phyloP scores from a whole-genome alignment of 2,329 filamentous ascomycete species.

The Rhynchosporium secalis region DNA sequence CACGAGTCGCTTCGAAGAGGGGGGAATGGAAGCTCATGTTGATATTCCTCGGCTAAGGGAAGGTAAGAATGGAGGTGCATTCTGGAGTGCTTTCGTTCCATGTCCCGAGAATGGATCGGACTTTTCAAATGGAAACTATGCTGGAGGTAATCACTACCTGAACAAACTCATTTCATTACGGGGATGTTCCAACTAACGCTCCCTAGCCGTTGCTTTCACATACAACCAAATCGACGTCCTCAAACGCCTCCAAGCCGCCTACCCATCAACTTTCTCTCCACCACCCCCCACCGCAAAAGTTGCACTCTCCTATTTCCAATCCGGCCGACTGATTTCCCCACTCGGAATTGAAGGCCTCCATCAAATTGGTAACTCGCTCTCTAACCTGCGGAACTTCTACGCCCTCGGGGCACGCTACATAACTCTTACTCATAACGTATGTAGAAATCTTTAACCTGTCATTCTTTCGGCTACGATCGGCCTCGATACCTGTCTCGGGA shows the following conservation, averaged over 20 bases:
- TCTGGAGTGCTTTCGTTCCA: slow-evolving; percentile 84
- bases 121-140: slow-evolving; percentile 73
- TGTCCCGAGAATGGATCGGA: slow-evolving; percentile 74
- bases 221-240: slow-evolving; percentile 75
- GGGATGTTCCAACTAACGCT: slow-evolving; percentile 14
- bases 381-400: slow-evolving; percentile 74
- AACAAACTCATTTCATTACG: neutral
- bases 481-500: no score
- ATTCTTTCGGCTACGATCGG: no score
- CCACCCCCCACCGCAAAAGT: slow-evolving; percentile 55
- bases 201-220: slow-evolving; percentile 62
- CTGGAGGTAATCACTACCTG: slow-evolving; percentile 51
- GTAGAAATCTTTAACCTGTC: no score
- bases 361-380: slow-evolving; percentile 83
- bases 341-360: slow-evolving; percentile 86
- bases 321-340: slow-evolving; percentile 70
- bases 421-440: slow-evolving; percentile 78
- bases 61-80: slow-evolving; percentile 79
- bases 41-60: slow-evolving; percentile 74
- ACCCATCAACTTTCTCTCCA: slow-evolving; percentile 69
- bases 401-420: slow-evolving; percentile 81
- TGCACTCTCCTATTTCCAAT: slow-evolving; percentile 60
- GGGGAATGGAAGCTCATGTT: slow-evolving; percentile 68
- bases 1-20: slow-evolving; percentile 70
- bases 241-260: slow-evolving; percentile 60